Evolutionary conservation across 495 filamentous ascomycete genomes (phyloP).

Genomic region (Haplographium delicatum): DNA sequence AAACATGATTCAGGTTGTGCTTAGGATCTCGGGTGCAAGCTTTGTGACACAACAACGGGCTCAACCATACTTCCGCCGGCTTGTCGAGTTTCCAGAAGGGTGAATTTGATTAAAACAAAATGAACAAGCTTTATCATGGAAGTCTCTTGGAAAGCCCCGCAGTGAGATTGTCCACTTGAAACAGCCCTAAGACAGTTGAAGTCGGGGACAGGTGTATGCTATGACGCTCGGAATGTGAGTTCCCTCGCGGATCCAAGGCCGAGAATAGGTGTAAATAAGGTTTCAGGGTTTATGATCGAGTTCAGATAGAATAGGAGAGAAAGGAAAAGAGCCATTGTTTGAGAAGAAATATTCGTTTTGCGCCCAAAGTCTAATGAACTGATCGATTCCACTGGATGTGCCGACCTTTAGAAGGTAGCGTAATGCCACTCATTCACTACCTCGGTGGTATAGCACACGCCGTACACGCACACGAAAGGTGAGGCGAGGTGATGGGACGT

Average conservation of each 20-base stretch:
- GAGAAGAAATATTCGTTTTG: too few relatives aligned
- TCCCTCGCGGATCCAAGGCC: background rate
- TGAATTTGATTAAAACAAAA: background rate
- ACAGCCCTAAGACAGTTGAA: slow-evolving; percentile 4
- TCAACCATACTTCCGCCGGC: background rate
- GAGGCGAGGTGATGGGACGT: too few relatives aligned
- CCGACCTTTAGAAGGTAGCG: too few relatives aligned
- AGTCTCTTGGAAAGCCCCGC: background rate
- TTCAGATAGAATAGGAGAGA: too few relatives aligned
- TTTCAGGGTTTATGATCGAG: background rate
- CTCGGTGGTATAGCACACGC: too few relatives aligned
- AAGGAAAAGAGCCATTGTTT: too few relatives aligned
- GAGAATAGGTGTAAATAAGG: background rate
- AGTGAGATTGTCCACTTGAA: background rate
- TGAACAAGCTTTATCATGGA: background rate
- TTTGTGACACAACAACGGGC: background rate
- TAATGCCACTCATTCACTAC: too few relatives aligned
- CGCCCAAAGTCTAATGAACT: too few relatives aligned
- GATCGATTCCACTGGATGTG: too few relatives aligned
- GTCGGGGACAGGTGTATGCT: slow-evolving; percentile 3
- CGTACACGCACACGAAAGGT: too few relatives aligned
- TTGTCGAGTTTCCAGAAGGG: background rate
- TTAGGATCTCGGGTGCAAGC: background rate
- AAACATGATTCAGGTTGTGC: background rate
- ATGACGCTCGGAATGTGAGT: background rate